Evolutionary conservation across 1,284 basidiomycete genomes (phyloP).

Genomic region (Ganoderma multipileum): DNA sequence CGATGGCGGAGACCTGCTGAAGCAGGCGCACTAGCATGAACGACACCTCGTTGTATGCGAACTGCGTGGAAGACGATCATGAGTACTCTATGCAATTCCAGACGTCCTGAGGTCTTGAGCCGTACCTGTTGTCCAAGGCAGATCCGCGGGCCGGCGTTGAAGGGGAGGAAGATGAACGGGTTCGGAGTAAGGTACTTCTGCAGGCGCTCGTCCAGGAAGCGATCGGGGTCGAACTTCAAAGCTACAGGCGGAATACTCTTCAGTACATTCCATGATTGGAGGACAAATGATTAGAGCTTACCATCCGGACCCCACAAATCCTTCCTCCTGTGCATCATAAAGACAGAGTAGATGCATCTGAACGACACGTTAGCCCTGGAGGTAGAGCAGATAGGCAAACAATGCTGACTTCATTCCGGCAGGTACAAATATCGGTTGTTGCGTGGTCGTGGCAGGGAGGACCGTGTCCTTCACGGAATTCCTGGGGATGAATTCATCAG

Average conservation of each 20-base stretch:
- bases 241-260: slow-evolving; percentile 1
- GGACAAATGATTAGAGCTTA: slow-evolving; percentile 29
- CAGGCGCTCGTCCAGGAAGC: slow-evolving; percentile 48
- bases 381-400: neutral
- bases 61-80: slow-evolving; percentile 42
- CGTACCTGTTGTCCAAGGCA: slow-evolving; percentile 53
- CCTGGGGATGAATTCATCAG: slow-evolving; percentile 14
- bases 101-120: neutral
- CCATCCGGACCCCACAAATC: slow-evolving; percentile 76
- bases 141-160: slow-evolving; percentile 57
- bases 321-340: slow-evolving; percentile 66
- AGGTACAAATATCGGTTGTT: slow-evolving; percentile 52
- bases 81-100: neutral
- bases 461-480: slow-evolving; percentile 49
- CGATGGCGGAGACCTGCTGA: slow-evolving; percentile 59
- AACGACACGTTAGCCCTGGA: neutral
- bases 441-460: slow-evolving; percentile 45
- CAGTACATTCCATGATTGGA: neutral
- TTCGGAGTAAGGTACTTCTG: slow-evolving; percentile 46
- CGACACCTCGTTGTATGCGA: slow-evolving; percentile 74
- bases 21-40: slow-evolving; percentile 72
- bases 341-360: slow-evolving; percentile 59
- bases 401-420: slow-evolving; percentile 52
- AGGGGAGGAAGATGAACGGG: slow-evolving; percentile 57
- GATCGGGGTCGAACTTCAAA: slow-evolving; percentile 51